Evolutionary conservation across 2,329 filamentous ascomycete species (phyloP).

Genomic region (Furcasterigmium sp.): DNA sequence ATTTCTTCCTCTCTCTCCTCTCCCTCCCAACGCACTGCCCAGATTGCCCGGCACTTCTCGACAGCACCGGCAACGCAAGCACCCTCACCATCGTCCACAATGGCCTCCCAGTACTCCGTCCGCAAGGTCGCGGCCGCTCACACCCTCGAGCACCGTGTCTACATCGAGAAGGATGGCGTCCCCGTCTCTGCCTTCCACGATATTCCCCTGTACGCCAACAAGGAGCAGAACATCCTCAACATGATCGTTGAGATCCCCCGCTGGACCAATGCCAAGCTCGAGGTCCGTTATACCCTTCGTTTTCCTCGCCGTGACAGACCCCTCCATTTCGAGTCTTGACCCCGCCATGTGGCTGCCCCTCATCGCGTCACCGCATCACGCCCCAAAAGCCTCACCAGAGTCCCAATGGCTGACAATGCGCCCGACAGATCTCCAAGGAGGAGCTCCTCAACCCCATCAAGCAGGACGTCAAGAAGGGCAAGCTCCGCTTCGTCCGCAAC

Average conservation of each 20-base stretch:
- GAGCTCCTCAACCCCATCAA: conserved; percentile 98
- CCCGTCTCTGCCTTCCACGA: conserved; percentile 97
- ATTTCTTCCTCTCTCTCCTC: conserved; percentile 42
- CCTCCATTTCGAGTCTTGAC: not conserved
- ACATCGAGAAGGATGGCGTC: conserved; percentile 94
- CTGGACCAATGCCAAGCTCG: conserved; percentile 99
- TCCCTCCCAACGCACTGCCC: conserved; percentile 44
- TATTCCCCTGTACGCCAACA: conserved; percentile 95
- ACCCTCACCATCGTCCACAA: conserved; percentile 30
- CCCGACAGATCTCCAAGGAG: conserved; percentile 90
- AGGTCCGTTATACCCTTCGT: conserved; percentile 53
- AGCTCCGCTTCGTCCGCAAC: conserved; percentile 98
- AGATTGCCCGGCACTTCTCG: conserved; percentile 51
- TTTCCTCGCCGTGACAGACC: conserved; percentile 3
- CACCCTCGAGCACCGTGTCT: conserved; percentile 96
- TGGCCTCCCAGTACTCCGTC: conserved; percentile 65
- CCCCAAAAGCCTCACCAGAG: conserved; percentile 6
- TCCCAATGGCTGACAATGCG: conserved; percentile 2
- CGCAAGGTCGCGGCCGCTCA: conserved; percentile 87
- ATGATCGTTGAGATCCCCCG: conserved; percentile 99
- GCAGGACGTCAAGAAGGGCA: conserved; percentile 99
- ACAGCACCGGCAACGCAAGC: conserved; percentile 21
- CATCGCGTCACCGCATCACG: not conserved
- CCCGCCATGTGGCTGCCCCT: not conserved
- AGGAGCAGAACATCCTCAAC: conserved; percentile 93